phyloP scores from a whole-genome alignment of 2,329 filamentous ascomycete species.

The Pestalotiopsis sp. region DNA sequence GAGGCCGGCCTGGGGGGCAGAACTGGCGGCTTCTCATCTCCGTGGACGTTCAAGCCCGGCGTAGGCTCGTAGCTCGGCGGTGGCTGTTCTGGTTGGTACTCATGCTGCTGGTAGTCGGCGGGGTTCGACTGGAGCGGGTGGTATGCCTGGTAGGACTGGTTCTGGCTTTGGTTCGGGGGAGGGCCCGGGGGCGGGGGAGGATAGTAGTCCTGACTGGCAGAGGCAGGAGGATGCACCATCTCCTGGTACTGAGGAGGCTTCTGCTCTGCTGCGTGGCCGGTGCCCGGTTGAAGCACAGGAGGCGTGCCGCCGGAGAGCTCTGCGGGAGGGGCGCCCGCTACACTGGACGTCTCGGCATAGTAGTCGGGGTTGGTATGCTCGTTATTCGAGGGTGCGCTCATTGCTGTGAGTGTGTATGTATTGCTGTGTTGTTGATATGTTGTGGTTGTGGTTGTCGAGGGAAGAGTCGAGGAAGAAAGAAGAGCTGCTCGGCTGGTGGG shows the following conservation, averaged over 20 bases:
- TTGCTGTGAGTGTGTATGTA: not conserved
- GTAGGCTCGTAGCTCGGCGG: slow-evolving; percentile 12
- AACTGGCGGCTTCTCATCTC: slow-evolving; percentile 16
- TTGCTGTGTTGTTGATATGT: not conserved
- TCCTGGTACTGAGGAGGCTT: slow-evolving; percentile 12
- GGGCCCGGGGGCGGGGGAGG: slow-evolving; percentile 16
- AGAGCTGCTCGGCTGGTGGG: not conserved
- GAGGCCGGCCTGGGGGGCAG: slow-evolving; percentile 14
- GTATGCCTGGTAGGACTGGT: slow-evolving; percentile 6
- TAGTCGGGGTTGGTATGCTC: slow-evolving; percentile 10
- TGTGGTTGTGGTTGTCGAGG: not conserved
- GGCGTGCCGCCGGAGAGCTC: not conserved
- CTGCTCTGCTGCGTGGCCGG: not conserved
- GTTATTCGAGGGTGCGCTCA: slow-evolving; percentile 12
- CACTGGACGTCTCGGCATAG: slow-evolving; percentile 12
- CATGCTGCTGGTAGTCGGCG: not conserved
- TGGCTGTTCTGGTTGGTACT: not conserved
- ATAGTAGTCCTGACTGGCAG: slow-evolving; percentile 4
- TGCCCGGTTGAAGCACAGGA: not conserved
- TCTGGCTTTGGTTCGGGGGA: slow-evolving; percentile 4
- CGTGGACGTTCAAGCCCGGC: not conserved
- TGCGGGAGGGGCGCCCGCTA: slow-evolving; percentile 3
- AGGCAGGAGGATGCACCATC: not conserved
- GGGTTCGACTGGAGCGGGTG: slow-evolving; percentile 19
- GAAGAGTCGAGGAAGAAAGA: not conserved